Evolutionary conservation across 1,139 yeast species (phyloP), one percentile per base, ranked within the genome.

Genomic region (Suhomyces wounanorum): DNA sequence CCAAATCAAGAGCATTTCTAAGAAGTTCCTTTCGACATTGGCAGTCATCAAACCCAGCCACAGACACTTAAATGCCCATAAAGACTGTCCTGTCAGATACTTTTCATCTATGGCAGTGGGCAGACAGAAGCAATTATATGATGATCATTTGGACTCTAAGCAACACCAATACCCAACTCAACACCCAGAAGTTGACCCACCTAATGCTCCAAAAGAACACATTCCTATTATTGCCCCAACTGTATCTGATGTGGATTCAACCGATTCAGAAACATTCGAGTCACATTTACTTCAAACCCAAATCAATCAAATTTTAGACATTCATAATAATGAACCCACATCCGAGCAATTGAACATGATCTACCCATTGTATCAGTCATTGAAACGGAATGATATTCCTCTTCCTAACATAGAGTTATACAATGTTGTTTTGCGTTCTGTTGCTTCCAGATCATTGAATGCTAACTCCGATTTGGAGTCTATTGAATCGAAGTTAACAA

Each of bases 401-500:
- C 60, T 74, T 11, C 75, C 77, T 7, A 59, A 70, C 10, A 62
- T 69, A 9, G 70, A 68, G 4, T 56, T 65, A 10, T 77, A 73
- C 62, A 75, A 77, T 56, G 60, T 68, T 4, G 73, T 77, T 3
- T 64, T 77, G 50, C 51, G 55, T 28, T 74, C 79, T n/a, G 64
- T 77, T 1, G 53, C 64, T 1, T 40, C 52, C 40, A 62, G 81
- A 53, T 51, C 66, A 0, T 58, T 74, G 41, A 74, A 75, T 51
- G 47, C 56, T 8, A 66, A 63, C 10, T 21, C 45, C 1, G 50
- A 60, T 3, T 49, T 71, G 7, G 66, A 61, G 30, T 66, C 69
- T 17, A 66, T 72, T 14, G 81, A 77, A 55, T 57, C 63, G 23
- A 68, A 69, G 59, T 72, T 86, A 59, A 85, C 89, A 3, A 81